Evolutionary conservation across 2,329 filamentous ascomycete genomes (phyloP).

Genomic region (Apiospora phragmitis): DNA sequence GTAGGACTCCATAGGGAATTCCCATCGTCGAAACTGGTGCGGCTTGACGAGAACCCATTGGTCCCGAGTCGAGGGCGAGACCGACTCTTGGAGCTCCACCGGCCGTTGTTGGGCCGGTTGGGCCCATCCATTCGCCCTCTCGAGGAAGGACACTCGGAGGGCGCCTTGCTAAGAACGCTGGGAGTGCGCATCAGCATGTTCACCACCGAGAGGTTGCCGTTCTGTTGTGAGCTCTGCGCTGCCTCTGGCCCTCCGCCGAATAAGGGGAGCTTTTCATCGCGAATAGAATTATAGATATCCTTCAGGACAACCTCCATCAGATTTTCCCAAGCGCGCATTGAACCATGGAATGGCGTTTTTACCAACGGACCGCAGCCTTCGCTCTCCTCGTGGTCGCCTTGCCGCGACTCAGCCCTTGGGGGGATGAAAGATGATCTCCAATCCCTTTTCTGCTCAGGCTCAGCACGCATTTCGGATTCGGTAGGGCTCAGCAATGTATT

Average conservation of each 20-base stretch:
- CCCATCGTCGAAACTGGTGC: slow-evolving; percentile 90
- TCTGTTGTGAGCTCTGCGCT: slow-evolving; percentile 42
- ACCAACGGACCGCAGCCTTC: slow-evolving; percentile 73
- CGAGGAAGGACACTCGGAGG: slow-evolving; percentile 74
- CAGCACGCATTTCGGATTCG: slow-evolving; percentile 22
- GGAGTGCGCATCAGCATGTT: slow-evolving; percentile 80
- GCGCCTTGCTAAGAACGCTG: slow-evolving; percentile 89
- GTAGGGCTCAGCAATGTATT: slow-evolving; percentile 27
- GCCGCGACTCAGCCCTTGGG: slow-evolving; percentile 44
- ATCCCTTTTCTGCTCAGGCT: slow-evolving; percentile 29
- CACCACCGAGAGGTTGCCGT: slow-evolving; percentile 68
- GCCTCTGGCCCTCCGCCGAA: slow-evolving; percentile 63
- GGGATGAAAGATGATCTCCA: slow-evolving; percentile 50
- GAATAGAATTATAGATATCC: slow-evolving; percentile 87
- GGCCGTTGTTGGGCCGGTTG: slow-evolving; percentile 53
- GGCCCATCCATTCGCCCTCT: slow-evolving; percentile 71
- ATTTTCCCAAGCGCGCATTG: slow-evolving; percentile 78
- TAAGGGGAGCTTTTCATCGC: slow-evolving; percentile 81
- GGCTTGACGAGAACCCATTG: slow-evolving; percentile 83
- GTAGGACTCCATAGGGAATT: slow-evolving; percentile 88
- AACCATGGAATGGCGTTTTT: slow-evolving; percentile 72
- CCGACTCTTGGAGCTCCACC: slow-evolving; percentile 84
- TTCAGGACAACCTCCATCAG: slow-evolving; percentile 91
- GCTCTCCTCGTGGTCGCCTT: slow-evolving; percentile 38
- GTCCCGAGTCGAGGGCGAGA: slow-evolving; percentile 77